Evolutionary conservation across 2,329 filamentous ascomycete species (phyloP).

Genomic region (Neocatenulostroma microsporum): DNA sequence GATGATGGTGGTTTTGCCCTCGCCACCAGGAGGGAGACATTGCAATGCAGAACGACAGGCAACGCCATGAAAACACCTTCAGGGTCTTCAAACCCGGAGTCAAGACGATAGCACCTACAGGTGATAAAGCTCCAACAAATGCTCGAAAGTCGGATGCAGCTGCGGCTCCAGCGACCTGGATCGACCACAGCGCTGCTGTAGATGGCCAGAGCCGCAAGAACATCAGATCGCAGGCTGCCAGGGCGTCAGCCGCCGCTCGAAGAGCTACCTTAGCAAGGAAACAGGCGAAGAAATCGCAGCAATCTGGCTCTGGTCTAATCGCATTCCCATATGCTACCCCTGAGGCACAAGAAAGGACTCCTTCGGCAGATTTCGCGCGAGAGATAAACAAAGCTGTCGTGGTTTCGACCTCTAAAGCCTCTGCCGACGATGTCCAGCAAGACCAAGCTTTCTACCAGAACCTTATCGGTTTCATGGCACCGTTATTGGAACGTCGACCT

Average conservation of each 20-base stretch:
- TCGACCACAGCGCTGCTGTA: not conserved
- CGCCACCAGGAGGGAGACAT: no score
- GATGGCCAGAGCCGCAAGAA: constrained; percentile 1
- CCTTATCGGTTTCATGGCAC: constrained; percentile 1
- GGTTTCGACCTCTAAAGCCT: not conserved
- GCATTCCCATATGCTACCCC: not conserved
- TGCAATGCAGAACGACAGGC: no score
- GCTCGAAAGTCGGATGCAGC: no score
- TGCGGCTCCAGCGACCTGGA: no score
- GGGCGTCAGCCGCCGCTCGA: constrained; percentile 3
- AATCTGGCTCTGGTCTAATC: constrained; percentile 1
- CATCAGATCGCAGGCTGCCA: constrained; percentile 3
- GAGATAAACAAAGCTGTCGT: not conserved
- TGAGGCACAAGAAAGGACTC: not conserved
- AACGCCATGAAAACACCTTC: no score
- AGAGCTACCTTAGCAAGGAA: constrained; percentile 3
- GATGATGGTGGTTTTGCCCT: no score
- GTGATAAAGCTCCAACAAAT: no score
- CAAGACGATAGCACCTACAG: no score
- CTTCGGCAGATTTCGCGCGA: no score
- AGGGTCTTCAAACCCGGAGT: no score
- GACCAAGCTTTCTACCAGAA: constrained; percentile 1
- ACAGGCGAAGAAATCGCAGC: not conserved
- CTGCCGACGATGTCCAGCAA: no score
- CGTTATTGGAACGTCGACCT: constrained; percentile 6